A percentile compares a stretch with the other conserved stretches of the same genome.
Conservation (phyloP, 305 asterid genomes). For the Fraxinus greggii region DNA sequence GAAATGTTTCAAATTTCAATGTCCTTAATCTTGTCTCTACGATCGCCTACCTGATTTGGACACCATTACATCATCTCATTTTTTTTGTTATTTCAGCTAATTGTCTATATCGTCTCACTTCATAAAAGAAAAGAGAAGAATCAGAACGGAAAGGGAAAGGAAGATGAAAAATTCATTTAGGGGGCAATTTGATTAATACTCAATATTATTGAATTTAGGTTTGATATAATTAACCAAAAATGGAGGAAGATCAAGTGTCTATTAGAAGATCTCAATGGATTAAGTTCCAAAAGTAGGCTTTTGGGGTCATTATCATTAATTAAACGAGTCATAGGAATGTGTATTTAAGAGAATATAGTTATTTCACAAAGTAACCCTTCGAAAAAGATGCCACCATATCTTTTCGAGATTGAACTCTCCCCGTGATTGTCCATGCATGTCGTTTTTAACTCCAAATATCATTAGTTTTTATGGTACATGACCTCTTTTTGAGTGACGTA, state of each 20-base stretch:
- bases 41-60: not conserved
- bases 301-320: not conserved
- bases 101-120: no score
- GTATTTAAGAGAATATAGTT: not conserved
- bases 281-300: not conserved
- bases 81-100: not conserved
- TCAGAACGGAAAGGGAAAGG: not conserved
- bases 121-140: not conserved
- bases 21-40: not conserved
- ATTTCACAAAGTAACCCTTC: constrained; percentile 23
- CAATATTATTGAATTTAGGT: no score
- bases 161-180: not conserved
- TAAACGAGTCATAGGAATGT: not conserved
- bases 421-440: no score
- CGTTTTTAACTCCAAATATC: no score
- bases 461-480: no score
- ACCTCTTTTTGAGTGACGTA: no score
- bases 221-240: not conserved
- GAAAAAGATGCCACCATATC: not conserved
- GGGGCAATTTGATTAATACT: not conserved
- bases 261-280: not conserved
- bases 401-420: no score
- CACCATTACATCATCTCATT: not conserved
- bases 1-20: not conserved
- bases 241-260: not conserved